Evolutionary conservation across 805 yeast genomes (phyloP).

Genomic region (Candida chilensis): DNA sequence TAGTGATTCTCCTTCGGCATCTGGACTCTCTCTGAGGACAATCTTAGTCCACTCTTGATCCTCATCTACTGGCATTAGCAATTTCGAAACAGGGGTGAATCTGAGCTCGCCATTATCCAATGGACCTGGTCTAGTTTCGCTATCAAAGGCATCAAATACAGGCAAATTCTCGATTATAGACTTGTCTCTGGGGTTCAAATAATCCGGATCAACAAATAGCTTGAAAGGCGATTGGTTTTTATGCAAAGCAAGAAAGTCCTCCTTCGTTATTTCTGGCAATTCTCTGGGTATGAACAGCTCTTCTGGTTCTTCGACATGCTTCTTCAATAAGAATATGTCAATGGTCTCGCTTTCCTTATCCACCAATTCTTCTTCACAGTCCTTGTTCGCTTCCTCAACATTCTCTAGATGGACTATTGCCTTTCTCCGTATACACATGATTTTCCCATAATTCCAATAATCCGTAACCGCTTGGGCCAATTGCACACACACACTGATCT

Average conservation of each 20-base stretch:
- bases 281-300: constrained; percentile 15
- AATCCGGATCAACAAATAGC: constrained; percentile 27
- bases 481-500: constrained; percentile 57
- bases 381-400: constrained; percentile 2
- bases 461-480: constrained; percentile 69
- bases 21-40: constrained; percentile 37
- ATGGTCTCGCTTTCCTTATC: constrained; percentile 18
- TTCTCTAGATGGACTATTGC: constrained; percentile 16
- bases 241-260: constrained; percentile 11
- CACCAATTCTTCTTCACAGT: constrained; percentile 3
- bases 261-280: constrained; percentile 17
- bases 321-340: constrained; percentile 23
- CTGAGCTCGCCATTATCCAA: no score
- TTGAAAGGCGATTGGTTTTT: constrained; percentile 30
- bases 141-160: no score
- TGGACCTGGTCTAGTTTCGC: no score
- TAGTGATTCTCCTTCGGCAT: constrained; percentile 25
- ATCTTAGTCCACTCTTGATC: constrained; percentile 57
- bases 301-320: constrained; percentile 20
- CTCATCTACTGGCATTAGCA: constrained; percentile 54
- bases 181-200: constrained; percentile 18
- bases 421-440: constrained; percentile 47
- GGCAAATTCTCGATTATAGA: constrained; percentile 13
- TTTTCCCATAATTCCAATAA: constrained; percentile 70
- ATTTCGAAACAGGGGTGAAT: constrained; percentile 60